Evolutionary conservation across 2,329 filamentous ascomycete genomes (phyloP).

Genomic region (Claviceps arundinis): DNA sequence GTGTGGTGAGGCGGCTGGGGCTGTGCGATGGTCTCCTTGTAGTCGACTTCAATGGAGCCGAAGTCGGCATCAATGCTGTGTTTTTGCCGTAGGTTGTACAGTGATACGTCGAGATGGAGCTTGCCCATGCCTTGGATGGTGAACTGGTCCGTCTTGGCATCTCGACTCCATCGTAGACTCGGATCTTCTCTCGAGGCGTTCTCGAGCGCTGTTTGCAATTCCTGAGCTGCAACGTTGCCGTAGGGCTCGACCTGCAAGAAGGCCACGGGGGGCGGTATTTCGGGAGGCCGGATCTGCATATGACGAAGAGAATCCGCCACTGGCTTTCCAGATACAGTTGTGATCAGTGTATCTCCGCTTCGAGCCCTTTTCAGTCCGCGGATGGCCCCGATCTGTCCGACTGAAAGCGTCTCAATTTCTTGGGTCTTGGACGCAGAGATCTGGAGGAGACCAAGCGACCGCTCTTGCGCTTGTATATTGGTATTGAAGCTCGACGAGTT

Average conservation of each 20-base stretch:
- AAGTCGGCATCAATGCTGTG: conserved; percentile 80
- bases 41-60: conserved; percentile 88
- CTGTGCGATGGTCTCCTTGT: conserved; percentile 65
- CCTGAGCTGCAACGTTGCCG: conserved; percentile 65
- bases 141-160: conserved; percentile 86
- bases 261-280: conserved; percentile 86
- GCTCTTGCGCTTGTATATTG: conserved; percentile 64
- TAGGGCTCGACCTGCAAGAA: conserved; percentile 86
- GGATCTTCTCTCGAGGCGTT: conserved; percentile 84
- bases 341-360: conserved; percentile 83
- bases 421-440: conserved; percentile 83
- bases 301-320: conserved; percentile 57
- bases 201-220: conserved; percentile 61
- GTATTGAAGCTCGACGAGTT: conserved; percentile 78
- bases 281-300: conserved; percentile 74
- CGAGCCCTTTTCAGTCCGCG: conserved; percentile 81
- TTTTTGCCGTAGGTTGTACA: conserved; percentile 76
- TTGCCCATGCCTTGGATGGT: conserved; percentile 94
- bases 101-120: conserved; percentile 83
- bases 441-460: conserved; percentile 67
- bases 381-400: conserved; percentile 89
- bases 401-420: conserved; percentile 65
- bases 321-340: conserved; percentile 47
- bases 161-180: conserved; percentile 69
- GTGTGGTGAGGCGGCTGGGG: conserved; percentile 43